These are phyloP conservation scores for Pseudocercospora pini-densiflorae DNA, from an alignment of 2,329 filamentous ascomycete genomes.

Conservation along the genomic window DNA sequence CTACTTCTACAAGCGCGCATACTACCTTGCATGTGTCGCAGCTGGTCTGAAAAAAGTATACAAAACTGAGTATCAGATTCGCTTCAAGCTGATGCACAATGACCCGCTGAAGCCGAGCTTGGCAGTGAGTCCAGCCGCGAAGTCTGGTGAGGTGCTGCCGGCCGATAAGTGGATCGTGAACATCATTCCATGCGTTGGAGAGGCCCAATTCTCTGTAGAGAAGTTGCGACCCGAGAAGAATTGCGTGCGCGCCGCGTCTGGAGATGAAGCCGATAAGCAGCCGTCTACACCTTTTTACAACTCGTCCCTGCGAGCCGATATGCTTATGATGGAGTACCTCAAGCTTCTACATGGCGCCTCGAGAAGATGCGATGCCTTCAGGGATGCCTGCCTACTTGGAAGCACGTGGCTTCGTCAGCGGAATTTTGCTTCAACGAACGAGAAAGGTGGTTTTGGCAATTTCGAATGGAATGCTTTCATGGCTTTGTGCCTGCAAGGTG, in stretches of 20 bases:
- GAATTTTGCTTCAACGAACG: conserved; percentile 72
- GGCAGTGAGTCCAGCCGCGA: conserved; percentile 45
- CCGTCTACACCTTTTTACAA: conserved; percentile 84
- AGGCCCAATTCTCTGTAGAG: conserved; percentile 68
- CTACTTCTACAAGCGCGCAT: conserved; percentile 93
- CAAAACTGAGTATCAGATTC: conserved; percentile 60
- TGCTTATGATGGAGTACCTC: conserved; percentile 73
- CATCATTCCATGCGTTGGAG: conserved; percentile 75
- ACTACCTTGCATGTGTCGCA: conserved; percentile 83
- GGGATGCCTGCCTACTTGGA: conserved; percentile 84
- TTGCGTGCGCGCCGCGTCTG: conserved; percentile 62
- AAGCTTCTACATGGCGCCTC: conserved; percentile 73
- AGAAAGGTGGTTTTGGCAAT: conserved; percentile 83
- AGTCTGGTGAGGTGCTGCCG: conserved; percentile 14
- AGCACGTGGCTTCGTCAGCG: conserved; percentile 88
- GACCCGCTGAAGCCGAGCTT: conserved; percentile 69
- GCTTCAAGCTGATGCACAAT: conserved; percentile 37
- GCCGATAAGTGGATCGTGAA: conserved; percentile 65
- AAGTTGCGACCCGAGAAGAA: conserved; percentile 74
- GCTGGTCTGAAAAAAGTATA: conserved; percentile 67
- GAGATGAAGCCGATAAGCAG: conserved; percentile 46
- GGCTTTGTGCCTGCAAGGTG: conserved; percentile 79
- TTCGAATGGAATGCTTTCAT: conserved; percentile 89
- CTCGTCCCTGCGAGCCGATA: conserved; percentile 78
- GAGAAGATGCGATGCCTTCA: conserved; percentile 72